Evolutionary conservation across 176 grass and related monocot genomes (phyloP), one percentile per base, ranked within the genome.

Genomic region (Urochloa ruziziensis): DNA sequence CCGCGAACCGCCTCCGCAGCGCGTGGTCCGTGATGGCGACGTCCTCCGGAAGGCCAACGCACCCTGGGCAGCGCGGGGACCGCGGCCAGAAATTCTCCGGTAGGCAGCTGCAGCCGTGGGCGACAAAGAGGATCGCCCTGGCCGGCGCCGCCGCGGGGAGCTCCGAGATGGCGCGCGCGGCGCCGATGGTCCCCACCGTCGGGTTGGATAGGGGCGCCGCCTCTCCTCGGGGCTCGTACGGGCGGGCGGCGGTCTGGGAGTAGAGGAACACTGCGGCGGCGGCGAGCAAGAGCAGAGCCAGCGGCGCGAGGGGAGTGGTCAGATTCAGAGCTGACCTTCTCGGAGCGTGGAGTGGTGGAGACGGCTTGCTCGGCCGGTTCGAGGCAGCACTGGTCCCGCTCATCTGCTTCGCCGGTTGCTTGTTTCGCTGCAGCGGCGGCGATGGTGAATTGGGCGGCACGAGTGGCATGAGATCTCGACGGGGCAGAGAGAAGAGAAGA

Each of bases 11-110:
- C 67, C 88, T 84, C 72, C 63, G 63, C 11, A 94, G 87, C 29
- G 91, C 87, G 43, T 32, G 29, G 18, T 48, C 67, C 34, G 89
- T 87, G 40, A 97, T 87, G 46, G 75, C 37, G 42, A 88, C 67
- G 66, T 97, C 91, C 74, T 97, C 89, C 3, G 91, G 87, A 10
- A 94, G 74, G 5, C 91, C 87, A 1, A 84, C 82, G 58, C 91
- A 97, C 9, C 82, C 43, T 1, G 89, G 79, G 65, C 91, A 94
- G 59, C 72, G 73, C 49, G 79, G 66, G 85, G 91, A 94, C 46
- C 25, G 62, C 27, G 86, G 74, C 89, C 94, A 97, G 82, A 94
- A 94, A 72, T 97, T 94, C 57, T 80, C 91, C 19, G 89, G 89
- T 3, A 82, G 84, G 80, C 91, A 82, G 37, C 37, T 61, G 88